Evolutionary conservation across 768 basidiomycete genomes (phyloP).

Genomic region (Lactarius vividus): DNA sequence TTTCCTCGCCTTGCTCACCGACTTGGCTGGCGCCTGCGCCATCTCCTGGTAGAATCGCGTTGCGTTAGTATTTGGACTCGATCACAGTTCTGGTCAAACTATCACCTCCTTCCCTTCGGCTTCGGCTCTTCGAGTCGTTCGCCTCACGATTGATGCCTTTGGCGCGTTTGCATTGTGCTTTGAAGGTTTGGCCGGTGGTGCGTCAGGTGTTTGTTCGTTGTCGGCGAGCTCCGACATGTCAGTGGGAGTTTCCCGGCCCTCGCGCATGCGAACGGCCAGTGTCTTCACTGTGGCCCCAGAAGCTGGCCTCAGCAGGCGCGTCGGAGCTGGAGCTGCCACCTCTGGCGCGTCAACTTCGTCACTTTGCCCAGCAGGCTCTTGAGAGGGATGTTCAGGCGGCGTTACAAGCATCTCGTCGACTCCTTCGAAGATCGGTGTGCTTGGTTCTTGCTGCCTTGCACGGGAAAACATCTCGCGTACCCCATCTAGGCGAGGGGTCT

Average conservation of each 20-base stretch:
- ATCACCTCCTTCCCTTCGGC: constrained; percentile 28
- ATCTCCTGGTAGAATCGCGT: not conserved
- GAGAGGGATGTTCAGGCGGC: constrained; percentile 30
- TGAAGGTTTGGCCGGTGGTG: constrained; percentile 1
- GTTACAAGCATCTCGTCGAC: constrained; percentile 36
- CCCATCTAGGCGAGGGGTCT: constrained; percentile 39
- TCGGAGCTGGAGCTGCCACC: constrained; percentile 12
- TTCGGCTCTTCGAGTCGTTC: constrained; percentile 29
- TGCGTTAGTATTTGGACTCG: not conserved
- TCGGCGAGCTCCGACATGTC: constrained; percentile 24
- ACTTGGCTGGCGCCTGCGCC: not conserved
- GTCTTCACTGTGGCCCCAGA: not conserved
- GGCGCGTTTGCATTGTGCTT: constrained; percentile 3
- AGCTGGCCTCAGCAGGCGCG: constrained; percentile 2
- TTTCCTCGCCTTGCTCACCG: constrained; percentile 14
- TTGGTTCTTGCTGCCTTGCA: constrained; percentile 25
- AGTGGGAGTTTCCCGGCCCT: constrained; percentile 10
- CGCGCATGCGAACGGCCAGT: not conserved
- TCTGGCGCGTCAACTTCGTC: constrained; percentile 14
- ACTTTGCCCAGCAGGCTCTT: constrained; percentile 8
- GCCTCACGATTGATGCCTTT: constrained; percentile 22
- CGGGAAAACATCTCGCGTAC: constrained; percentile 35
- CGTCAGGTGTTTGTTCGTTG: constrained; percentile 20
- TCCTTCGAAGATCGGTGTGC: constrained; percentile 33
- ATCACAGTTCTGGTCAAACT: constrained; percentile 2